Base-by-base conservation (phyloP, 2,329 filamentous ascomycete genomes). In the Exophiala viscosa region DNA sequence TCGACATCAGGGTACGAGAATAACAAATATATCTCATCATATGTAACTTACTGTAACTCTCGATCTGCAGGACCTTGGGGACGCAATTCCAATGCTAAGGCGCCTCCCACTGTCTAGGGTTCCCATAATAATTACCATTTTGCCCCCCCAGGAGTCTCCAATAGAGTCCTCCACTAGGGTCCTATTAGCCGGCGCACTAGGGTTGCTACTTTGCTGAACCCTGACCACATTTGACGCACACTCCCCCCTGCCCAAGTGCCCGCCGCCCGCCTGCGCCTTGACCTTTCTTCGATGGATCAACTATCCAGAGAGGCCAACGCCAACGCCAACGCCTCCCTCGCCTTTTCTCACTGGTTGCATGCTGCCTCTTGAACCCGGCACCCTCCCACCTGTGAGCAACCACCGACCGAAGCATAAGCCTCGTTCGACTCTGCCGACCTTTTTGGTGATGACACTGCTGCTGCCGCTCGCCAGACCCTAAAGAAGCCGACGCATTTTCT, bases 361-460 rank as follows among this genome's bases (percentile, higher is more conserved):
- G 23, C 23, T 28, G 38, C 54, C 54, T 57, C 50, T 44, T 42
- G 45, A 33, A 44, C 40, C 43, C 45, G 47, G 48, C 48, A 44
- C 43, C 53, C 54, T 57, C 54, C 54, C 54, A 53, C 54, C 50
- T 40, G 20, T 7, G 47, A 38, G 32, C 41, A 42, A 52, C 50
- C 41, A 40, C 36, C 23, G 45, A 35, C 45, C 33, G 33, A 23
- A 23, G 17, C 40, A 45, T 47, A 46, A 42, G 45, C 39, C 45
- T 36, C 28, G 45, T 41, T 17, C 33, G 46, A 50, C 35, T 52
- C 40, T 53, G 50, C 54, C 54, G 46, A 45, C 50, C 39, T 41
- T 48, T 54, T 44, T 44, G 40, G 36, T 57, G 50, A 57, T 57
- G 54, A 57, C 54, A 57, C 50, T 57, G 46, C 43, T 43, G 38